Percentiles rank a stretch among this genome's conserved stretches.
Evolutionary conservation across 2,329 filamentous ascomycete genomes (phyloP).

Genomic region (Anisogramma anomala): DNA sequence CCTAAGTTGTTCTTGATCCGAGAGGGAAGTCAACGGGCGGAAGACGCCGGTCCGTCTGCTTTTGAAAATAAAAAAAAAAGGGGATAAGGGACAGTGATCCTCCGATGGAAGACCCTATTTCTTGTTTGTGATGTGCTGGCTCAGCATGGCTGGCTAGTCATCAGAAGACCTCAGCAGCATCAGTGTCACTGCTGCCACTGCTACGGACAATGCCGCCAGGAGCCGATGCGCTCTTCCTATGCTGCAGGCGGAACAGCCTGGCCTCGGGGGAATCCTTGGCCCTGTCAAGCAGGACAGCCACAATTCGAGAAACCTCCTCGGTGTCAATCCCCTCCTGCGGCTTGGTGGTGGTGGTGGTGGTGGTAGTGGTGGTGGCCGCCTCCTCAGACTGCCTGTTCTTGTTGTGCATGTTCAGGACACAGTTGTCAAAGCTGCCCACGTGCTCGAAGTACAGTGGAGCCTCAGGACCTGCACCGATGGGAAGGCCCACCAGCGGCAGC

Average conservation of each 20-base stretch:
- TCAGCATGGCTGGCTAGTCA: neutral
- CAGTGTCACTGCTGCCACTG: neutral
- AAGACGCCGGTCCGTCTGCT: neutral
- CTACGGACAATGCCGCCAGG: neutral
- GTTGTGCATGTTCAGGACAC: slow-evolving; percentile 15
- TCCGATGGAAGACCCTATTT: no score
- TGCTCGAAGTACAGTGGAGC: slow-evolving; percentile 20
- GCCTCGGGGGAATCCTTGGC: neutral
- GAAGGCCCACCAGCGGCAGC: slow-evolving; percentile 25
- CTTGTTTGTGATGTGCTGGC: no score
- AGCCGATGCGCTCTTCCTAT: slow-evolving; percentile 7
- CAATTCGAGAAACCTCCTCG: neutral
- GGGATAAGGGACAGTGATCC: no score
- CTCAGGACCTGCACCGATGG: slow-evolving; percentile 32
- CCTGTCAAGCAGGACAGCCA: slow-evolving; percentile 1
- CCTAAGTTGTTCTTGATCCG: no score
- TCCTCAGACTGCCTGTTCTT: neutral
- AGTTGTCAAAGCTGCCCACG: slow-evolving; percentile 22
- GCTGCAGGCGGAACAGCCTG: neutral
- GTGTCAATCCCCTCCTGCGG: neutral
- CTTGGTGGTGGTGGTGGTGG: neutral
- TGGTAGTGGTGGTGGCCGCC: neutral
- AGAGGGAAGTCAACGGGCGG: neutral
- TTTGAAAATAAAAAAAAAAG: no score
- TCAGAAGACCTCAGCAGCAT: neutral